Percentiles rank a stretch among this genome's conserved stretches.
Evolutionary conservation across 306 rosid species (phyloP).

Genomic region (Quercus berberidifolia): DNA sequence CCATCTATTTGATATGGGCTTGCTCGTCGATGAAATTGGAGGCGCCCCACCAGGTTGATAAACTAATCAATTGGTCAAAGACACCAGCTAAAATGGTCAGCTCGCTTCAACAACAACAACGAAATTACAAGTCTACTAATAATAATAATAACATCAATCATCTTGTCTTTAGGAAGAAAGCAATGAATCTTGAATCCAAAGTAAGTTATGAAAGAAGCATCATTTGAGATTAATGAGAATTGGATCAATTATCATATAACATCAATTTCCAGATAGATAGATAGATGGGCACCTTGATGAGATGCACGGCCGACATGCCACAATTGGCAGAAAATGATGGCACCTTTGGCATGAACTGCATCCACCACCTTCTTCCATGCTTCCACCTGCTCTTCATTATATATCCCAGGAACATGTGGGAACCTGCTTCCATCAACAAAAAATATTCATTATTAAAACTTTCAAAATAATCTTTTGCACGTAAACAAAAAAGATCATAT

Average conservation of each 20-base stretch:
- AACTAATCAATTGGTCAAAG: conserved; percentile 36
- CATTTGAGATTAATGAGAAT: neutral
- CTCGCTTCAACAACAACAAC: neutral
- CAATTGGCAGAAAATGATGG: conserved; percentile 77
- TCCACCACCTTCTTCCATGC: conserved; percentile 85
- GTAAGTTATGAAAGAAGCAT: too few relatives aligned
- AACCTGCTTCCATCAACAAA: conserved; percentile 32
- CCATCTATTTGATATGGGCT: conserved; percentile 67
- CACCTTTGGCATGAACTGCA: conserved; percentile 83
- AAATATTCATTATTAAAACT: neutral
- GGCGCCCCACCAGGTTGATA: conserved; percentile 68
- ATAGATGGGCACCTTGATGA: conserved; percentile 36
- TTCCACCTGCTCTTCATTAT: conserved; percentile 55
- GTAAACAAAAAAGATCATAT: neutral
- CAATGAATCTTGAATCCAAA: too few relatives aligned
- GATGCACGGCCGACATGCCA: conserved; percentile 99
- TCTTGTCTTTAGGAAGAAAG: too few relatives aligned
- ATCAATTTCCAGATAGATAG: too few relatives aligned
- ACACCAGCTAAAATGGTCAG: conserved; percentile 2
- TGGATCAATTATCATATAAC: neutral
- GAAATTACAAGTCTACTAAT: neutral
- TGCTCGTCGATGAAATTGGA: conserved; percentile 74
- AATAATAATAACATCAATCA: neutral
- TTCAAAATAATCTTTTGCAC: neutral
- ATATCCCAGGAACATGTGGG: conserved; percentile 58